Evolutionary conservation across 306 rosid genomes (phyloP), one percentile per base, ranked within the genome.

Genomic region (Inga laurina): DNA sequence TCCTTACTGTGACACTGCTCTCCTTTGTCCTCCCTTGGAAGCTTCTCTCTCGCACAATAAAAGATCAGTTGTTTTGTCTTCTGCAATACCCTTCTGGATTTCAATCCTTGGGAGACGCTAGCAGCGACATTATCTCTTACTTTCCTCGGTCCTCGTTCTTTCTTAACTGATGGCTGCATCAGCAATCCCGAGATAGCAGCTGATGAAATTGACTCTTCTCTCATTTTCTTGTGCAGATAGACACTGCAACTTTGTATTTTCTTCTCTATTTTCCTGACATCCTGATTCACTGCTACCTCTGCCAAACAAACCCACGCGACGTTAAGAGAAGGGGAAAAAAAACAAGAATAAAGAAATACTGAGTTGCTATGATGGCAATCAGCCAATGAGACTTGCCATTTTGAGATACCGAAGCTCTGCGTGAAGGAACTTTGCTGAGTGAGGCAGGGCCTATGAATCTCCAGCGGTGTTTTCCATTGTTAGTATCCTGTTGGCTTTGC

Each of bases 31-130:
- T 84, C 79, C 68, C 78, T 82, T 79, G 86, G 87, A 56, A 84
- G 84, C 43, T 81, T 76, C 72, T 93, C 94, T 84, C 87, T 86
- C 82, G 87, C 91, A 72, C 93, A 88, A 76, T 90, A 88, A 71
- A 92, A 88, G 16, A 92, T 77, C 62, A 90, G 86, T 85, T 89
- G 91, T 84, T 89, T 90, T 48, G 89, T 86, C 79, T 87, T 86
- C 72, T 87, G 89, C 46, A 92, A 78, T 65, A 88, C 83, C 75
- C 80, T 85, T 85, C 75, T 90, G 4, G 91, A 90, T 89, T 87
- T 88, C 82, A 81, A 13, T 19, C 82, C 84, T 39, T 84, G 87
- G 30, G 88, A 80, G 81, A 82, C 77, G 72, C 72, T 79, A 10
- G 87, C 78, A 72, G 75, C 48, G 3, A 77, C 64, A 21, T 83